Percentiles rank a stretch among this genome's conserved stretches.
phyloP scores from a whole-genome alignment of 2,329 filamentous ascomycete species.

The Colletotrichum chlorophyti region DNA sequence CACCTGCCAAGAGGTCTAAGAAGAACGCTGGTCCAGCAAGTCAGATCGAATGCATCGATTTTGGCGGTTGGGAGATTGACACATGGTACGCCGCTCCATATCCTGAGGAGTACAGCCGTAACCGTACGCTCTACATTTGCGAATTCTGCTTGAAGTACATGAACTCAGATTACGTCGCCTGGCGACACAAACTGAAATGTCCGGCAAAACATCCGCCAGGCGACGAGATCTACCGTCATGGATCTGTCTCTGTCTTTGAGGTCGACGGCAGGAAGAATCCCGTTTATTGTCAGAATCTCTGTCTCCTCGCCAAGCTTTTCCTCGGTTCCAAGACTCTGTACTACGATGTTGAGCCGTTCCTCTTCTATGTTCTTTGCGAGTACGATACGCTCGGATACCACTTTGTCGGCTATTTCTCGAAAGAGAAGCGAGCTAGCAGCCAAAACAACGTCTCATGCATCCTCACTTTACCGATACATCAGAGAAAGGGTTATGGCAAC shows the following conservation, averaged over 20 bases:
- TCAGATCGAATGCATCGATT: conserved; percentile 98
- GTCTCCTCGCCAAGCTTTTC: conserved; percentile 93
- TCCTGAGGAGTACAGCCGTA: conserved; percentile 96
- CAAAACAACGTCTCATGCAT: conserved; percentile 99
- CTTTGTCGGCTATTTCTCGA: conserved; percentile 99
- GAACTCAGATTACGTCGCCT: conserved; percentile 98
- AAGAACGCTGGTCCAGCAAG: conserved; percentile 88
- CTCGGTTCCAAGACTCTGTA: conserved; percentile 98
- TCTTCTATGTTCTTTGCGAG: conserved; percentile 97
- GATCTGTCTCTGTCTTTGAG: conserved; percentile 93
- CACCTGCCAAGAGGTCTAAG: conserved; percentile 68
- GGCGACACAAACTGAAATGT: conserved; percentile 97
- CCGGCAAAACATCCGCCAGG: conserved; percentile 95
- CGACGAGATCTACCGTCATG: conserved; percentile 95
- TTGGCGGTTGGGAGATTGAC: conserved; percentile 96
- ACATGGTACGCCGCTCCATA: conserved; percentile 99
- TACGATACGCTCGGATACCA: conserved; percentile 92
- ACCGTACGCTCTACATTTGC: conserved; percentile 97
- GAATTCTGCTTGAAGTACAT: conserved; percentile 99
- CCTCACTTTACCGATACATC: conserved; percentile 92
- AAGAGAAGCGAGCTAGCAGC: conserved; percentile 93
- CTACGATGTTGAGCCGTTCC: conserved; percentile 95
- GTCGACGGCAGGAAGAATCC: conserved; percentile 97
- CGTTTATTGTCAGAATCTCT: conserved; percentile 98
- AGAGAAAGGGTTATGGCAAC: conserved; percentile 96